Evolutionary conservation across 1,284 basidiomycete genomes (phyloP).

Genomic region (Irpex lacteus): DNA sequence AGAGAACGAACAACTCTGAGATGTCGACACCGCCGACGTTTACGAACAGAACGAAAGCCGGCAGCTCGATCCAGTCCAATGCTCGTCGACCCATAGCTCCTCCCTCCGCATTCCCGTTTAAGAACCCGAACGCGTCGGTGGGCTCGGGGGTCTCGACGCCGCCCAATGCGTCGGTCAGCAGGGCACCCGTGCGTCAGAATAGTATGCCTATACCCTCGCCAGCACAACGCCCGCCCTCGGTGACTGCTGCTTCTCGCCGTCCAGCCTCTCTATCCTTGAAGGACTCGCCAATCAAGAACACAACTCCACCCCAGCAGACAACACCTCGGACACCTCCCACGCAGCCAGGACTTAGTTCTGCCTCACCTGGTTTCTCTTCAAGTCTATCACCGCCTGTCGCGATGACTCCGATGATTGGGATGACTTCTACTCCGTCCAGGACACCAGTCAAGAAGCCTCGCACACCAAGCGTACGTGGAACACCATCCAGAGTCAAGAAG

Average conservation of each 20-base stretch:
- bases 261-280: constrained; percentile 5
- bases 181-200: constrained; percentile 21
- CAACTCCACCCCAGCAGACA: constrained; percentile 7
- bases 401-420: neutral
- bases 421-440: constrained; percentile 4
- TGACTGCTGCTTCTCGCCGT: constrained; percentile 16
- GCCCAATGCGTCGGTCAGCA: constrained; percentile 18
- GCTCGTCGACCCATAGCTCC: constrained; percentile 23
- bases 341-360: neutral
- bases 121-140: constrained; percentile 2
- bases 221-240: constrained; percentile 20
- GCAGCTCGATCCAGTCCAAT: constrained; percentile 14
- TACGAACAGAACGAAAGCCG: constrained; percentile 6
- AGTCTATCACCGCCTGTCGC: neutral
- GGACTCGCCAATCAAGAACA: constrained; percentile 14
- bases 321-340: constrained; percentile 2
- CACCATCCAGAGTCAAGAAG: constrained; percentile 7
- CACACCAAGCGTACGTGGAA: constrained; percentile 10
- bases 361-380: constrained; percentile 6
- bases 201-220: constrained; percentile 17
- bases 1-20: constrained; percentile 13
- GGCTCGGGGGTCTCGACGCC: constrained; percentile 22
- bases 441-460: constrained; percentile 8
- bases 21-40: constrained; percentile 22
- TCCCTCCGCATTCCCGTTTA: constrained; percentile 24